Percentiles rank a stretch among this genome's conserved stretches.
phyloP scores from a whole-genome alignment of 2,329 filamentous ascomycete genomes.

The Colletotrichum acutatum region DNA sequence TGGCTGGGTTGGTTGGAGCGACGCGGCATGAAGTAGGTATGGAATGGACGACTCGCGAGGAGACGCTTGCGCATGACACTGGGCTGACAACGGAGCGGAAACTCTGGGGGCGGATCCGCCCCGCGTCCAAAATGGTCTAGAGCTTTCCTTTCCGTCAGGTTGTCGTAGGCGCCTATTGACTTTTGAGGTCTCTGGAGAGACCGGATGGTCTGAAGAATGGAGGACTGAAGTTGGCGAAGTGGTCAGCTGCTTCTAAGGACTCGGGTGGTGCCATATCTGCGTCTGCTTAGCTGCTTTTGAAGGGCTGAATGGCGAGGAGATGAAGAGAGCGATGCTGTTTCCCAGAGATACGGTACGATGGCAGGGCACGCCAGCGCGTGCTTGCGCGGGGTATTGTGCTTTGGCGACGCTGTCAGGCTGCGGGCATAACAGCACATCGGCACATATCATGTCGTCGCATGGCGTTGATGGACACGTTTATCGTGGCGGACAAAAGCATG shows the following conservation, averaged over 20 bases:
- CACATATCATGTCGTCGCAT: background rate
- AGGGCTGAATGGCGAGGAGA: slow-evolving; percentile 6
- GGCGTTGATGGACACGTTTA: background rate
- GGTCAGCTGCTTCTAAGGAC: slow-evolving; percentile 13
- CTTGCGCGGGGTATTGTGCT: background rate
- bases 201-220: slow-evolving; percentile 20
- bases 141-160: background rate
- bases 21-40: background rate
- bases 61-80: slow-evolving; percentile 13
- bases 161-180: background rate
- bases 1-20: background rate
- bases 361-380: background rate
- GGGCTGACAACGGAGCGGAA: background rate
- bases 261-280: slow-evolving; percentile 28
- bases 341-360: background rate
- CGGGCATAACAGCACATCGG: background rate
- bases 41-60: background rate
- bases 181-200: background rate
- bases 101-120: background rate
- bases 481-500: slow-evolving; percentile 6
- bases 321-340: background rate
- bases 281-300: slow-evolving; percentile 4
- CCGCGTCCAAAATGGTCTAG: slow-evolving; percentile 11
- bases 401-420: background rate
- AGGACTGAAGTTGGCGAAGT: slow-evolving; percentile 2